These are phyloP conservation scores for Beauveria sp. DNA, from an alignment of 2,329 filamentous ascomycete species.

Conservation along the genomic window DNA sequence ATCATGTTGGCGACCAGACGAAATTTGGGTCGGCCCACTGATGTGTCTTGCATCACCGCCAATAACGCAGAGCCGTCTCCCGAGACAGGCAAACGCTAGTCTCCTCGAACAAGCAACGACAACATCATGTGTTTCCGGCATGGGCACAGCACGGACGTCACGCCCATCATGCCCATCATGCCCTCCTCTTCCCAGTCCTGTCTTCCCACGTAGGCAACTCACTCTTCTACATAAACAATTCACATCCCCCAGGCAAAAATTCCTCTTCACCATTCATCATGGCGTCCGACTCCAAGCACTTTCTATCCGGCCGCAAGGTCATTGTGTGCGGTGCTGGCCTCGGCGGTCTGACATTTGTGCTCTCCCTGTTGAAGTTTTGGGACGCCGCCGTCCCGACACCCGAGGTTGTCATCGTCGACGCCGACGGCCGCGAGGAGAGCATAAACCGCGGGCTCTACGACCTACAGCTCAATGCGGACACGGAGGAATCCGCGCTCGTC, in stretches of 20 bases:
- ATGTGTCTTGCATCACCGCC: background rate
- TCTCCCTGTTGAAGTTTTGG: slow-evolving; percentile 29
- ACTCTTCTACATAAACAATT: background rate
- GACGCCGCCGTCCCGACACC: slow-evolving; percentile 19
- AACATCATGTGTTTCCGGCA: background rate
- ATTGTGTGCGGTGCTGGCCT: slow-evolving; percentile 32
- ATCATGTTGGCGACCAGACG: background rate
- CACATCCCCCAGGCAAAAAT: too few species aligned
- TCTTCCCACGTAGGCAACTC: background rate
- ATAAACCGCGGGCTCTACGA: slow-evolving; percentile 25
- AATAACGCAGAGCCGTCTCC: background rate
- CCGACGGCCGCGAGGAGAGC: slow-evolving; percentile 22
- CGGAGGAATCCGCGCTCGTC: slow-evolving; percentile 23
- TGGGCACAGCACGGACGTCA: background rate
- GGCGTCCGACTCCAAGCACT: slow-evolving; percentile 7
- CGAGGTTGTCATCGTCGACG: slow-evolving; percentile 28
- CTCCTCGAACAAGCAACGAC: background rate
- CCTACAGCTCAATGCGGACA: slow-evolving; percentile 24
- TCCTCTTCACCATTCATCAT: background rate
- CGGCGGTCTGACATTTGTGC: slow-evolving; percentile 30
- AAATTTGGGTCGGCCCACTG: background rate
- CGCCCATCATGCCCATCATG: background rate
- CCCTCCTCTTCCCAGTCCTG: background rate
- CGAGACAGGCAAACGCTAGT: background rate
- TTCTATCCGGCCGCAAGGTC: slow-evolving; percentile 28